Conservation (phyloP, 2,329 filamentous ascomycete species). For the Chaetomiaceae sp. region DNA sequence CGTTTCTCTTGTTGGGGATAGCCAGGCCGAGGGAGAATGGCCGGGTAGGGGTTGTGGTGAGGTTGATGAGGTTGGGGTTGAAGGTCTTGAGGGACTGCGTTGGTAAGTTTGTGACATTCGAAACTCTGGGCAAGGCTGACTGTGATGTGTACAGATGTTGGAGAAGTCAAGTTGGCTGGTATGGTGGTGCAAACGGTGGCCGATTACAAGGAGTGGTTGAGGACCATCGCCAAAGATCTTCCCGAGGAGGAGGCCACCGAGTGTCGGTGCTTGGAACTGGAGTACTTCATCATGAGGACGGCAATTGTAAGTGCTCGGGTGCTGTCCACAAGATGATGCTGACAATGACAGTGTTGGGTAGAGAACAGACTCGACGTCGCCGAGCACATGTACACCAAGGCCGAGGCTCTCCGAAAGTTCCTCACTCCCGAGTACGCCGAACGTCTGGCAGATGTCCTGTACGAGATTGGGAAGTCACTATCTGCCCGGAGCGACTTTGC, state of each 20-base stretch:
- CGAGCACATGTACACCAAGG: conserved; percentile 69
- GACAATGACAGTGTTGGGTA: conserved; percentile 60
- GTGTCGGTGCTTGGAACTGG: conserved; percentile 43
- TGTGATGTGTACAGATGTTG: conserved; percentile 38
- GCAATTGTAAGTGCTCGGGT: conserved; percentile 52
- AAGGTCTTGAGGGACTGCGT: conserved; percentile 62
- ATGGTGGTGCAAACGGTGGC: conserved; percentile 62
- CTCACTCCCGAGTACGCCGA: conserved; percentile 53
- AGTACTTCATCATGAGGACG: conserved; percentile 64
- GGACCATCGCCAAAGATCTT: conserved; percentile 28
- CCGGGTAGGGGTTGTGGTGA: conserved; percentile 37
- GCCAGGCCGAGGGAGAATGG: conserved; percentile 34
- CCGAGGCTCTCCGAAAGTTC: conserved; percentile 36
- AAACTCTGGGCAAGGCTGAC: not conserved
- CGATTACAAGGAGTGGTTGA: conserved; percentile 45
- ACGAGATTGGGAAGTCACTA: conserved; percentile 65
- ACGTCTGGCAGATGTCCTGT: conserved; percentile 62
- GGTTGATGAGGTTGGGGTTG: conserved; percentile 63
- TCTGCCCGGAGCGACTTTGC: conserved; percentile 48
- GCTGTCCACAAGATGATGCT: conserved; percentile 1
- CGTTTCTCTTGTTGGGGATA: conserved; percentile 64
- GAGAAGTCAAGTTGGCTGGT: conserved; percentile 54
- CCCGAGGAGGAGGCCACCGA: conserved; percentile 31
- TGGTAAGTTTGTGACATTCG: conserved; percentile 35
- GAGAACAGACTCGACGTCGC: conserved; percentile 69